Evolutionary conservation across 2,329 filamentous ascomycete genomes (phyloP), one percentile per base, ranked within the genome.

Genomic region (Venturiaceae sp.): DNA sequence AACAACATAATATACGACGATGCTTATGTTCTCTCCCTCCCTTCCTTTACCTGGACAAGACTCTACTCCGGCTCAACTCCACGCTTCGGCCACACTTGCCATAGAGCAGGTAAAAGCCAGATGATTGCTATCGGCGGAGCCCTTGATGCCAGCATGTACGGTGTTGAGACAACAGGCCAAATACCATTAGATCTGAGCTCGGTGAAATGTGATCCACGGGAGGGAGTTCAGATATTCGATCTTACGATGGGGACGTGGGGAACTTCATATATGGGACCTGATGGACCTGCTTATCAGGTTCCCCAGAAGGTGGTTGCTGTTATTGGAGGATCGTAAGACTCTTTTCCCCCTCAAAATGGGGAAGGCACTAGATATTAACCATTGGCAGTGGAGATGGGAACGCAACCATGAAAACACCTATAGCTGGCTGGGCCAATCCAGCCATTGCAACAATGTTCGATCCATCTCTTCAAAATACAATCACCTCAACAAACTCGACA

Each of bases 1-100:
- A 3, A 26, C 28, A 50, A 50, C 59, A 72, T 66, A 14, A 63
- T 67, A 19, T 70, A 67, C 28, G 77, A 80, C 57, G 76, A 79
- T 39, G 65, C 77, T 7, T 76, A 74, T 55, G 69, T 77, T 7
- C 67, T 80, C 1, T 75, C 74, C 0, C 55, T 79, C 1, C 76
- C 76, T 0, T 74, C 75, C 0, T 79, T 78, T 60, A 71, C 62
- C 4, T 78, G 77, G 76, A 69, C 70, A 8, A 69, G 71, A 41
- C 63, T 75, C 8, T 19, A 47, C 55, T 75, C 69, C 59, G 62
- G 73, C 2, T 60, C 64, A 3, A 66, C 63, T 6, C 71, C 74
- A 34, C 69, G 75, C 2, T 74, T 64, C 53, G 72, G 70, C 1
- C 74, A 76, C 53, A 73, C 70, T 2, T 77, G 75, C 60, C 74